Evolutionary conservation across 345 rosid species (phyloP), one percentile per base, ranked within the genome.

Genomic region (Eucalyptus tenuipes): DNA sequence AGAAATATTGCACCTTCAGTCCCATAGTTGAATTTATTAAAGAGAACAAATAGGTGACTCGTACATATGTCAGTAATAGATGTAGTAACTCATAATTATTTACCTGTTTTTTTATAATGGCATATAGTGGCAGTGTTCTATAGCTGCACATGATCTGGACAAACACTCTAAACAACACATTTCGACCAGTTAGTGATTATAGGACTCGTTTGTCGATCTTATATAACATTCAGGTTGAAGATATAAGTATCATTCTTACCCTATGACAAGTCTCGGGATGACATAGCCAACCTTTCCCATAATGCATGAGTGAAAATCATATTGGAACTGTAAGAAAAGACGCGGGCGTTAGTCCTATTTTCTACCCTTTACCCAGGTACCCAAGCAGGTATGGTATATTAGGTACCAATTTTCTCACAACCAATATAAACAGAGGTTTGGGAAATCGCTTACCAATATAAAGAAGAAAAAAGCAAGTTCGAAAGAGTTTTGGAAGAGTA

Each of bases 71-170:
- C 42, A 5, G 44, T 33, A 10, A 68, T 64, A 18, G 10, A 52
- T 52, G 55, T 52, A 17, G 55, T 0, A 52, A 52, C 55, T 52
- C 24, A 52, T n/a, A 18, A 9, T 52, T 52, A 52, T 52, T 52
- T 88, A 97, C 99, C 95, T 96, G 98, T 33, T 97, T 31, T 68
- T 68, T 95, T 64, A 97, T 97, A 25, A 96, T 93, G 24, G 96
- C 99, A 42, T 97, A 97, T 27, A 97, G 95, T 2, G 99, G 99
- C 48, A 97, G 91, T 50, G 99, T 97, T 66, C 97, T 96, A 90
- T 94, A 96, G 86, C 99, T 96, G 90, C 98, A 96, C 15, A 96
- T 91, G 89, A 96, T 92, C 94, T 96, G 99, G 79, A 97, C 91
- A 50, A 94, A 68, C 13, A 71, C 94, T 92, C 98, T 96, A 88